Base-by-base conservation (phyloP, 2,329 filamentous ascomycete species). In the Metarhizium sp. region DNA sequence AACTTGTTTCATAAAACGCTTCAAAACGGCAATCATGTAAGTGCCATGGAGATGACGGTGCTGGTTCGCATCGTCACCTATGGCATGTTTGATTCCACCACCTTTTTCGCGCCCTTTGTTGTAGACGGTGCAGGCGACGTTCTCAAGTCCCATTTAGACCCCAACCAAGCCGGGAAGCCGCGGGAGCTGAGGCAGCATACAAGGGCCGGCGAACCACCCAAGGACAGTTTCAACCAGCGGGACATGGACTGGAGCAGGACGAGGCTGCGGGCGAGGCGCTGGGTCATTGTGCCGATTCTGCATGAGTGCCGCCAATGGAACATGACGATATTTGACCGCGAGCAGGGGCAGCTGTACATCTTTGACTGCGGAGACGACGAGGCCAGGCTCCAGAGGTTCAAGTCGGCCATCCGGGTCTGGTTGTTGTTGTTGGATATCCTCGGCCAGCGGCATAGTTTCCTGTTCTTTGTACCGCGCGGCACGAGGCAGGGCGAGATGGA, bases 271-370 rank as follows among this genome's bases (percentile, higher is more conserved):
- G 47, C 49, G 29, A 52, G 45, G 18, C 55, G 59, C 4, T 63
- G 55, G 46, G 48, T 62, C 11, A 56, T 62, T 2, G 59, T 55
- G n/a, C 60, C 61, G 18, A 43, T 63, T 34, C 36, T 50, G 45
- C 56, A 57, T 20, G 53, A 46, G 16, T 18, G 42, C 6, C n/a
- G 18, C 34, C 55, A 60, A 36, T 62, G 61, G 62, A 55, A 51
- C 52, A 62, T 63, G 59, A 60, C 59, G 52, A 54, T 63, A 38
- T 63, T 62, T 40, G 62, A 63, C 52, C 60, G 62, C 11, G 6
- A 47, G 10, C 29, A 30, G 5, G 54, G 58, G 6, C 53, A 62
- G 11, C 36, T 63, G 38, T 62, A 58, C 56, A 59, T 63, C 7
- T 59, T 63, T 42, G 61, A 64, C 52, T 58, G 57, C 50, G 47